A percentile compares a stretch with the other conserved stretches of the same genome.
These are phyloP conservation scores for Cucurbitaria berberidis DNA, from an alignment of 2,329 filamentous ascomycete species.

Conservation along the genomic window DNA sequence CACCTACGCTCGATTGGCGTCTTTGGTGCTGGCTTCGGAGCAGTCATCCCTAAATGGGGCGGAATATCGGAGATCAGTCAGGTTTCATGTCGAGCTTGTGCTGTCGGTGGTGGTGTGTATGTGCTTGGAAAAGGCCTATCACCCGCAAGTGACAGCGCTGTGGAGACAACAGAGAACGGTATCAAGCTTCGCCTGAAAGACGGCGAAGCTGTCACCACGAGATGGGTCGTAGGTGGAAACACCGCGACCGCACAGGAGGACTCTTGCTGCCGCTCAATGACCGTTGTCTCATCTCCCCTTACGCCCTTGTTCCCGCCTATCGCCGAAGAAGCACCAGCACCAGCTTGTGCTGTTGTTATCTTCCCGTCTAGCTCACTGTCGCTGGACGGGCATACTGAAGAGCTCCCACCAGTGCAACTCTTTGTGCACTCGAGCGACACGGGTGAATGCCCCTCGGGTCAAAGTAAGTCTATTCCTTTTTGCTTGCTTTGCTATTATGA, in stretches of 20 bases:
- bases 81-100: slow-evolving; percentile 86
- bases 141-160: slow-evolving; percentile 5
- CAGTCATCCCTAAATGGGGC: slow-evolving; percentile 91
- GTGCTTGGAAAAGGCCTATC: slow-evolving; percentile 76
- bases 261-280: slow-evolving; percentile 66
- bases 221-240: slow-evolving; percentile 58
- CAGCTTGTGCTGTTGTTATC: slow-evolving; percentile 74
- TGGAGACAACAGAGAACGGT: slow-evolving; percentile 13
- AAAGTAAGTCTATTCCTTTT: slow-evolving; percentile 73
- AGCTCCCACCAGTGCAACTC: slow-evolving; percentile 61
- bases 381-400: slow-evolving; percentile 22
- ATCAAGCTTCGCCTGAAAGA: slow-evolving; percentile 62
- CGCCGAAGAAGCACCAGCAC: slow-evolving; percentile 75
- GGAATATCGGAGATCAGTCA: slow-evolving; percentile 88
- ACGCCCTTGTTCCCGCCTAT: slow-evolving; percentile 70
- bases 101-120: slow-evolving; percentile 90
- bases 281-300: slow-evolving; percentile 72
- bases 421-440: slow-evolving; percentile 86
- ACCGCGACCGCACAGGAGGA: slow-evolving; percentile 11
- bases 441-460: slow-evolving; percentile 84
- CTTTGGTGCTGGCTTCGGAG: slow-evolving; percentile 87
- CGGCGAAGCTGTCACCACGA: slow-evolving; percentile 63
- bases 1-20: slow-evolving; percentile 86
- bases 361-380: slow-evolving; percentile 66
- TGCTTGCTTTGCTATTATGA: slow-evolving; percentile 65